phyloP scores from a whole-genome alignment of 352 stramenopile genomes.

The Blastocystis sp. region DNA sequence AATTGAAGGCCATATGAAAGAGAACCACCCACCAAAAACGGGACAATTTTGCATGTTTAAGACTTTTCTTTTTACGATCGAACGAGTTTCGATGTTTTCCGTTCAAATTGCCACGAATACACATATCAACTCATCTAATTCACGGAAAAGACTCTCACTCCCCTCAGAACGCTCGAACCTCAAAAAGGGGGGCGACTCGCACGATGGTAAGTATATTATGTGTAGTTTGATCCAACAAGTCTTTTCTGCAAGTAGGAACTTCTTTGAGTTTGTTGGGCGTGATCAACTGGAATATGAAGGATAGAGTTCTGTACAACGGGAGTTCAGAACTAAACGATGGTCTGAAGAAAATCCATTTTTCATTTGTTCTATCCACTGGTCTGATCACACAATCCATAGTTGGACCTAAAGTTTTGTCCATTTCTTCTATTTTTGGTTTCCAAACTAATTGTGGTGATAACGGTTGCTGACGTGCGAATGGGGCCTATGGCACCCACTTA shows the following conservation, averaged over 20 bases:
- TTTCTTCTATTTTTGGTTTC: too few species aligned
- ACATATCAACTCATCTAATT: neutral
- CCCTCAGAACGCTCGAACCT: neutral
- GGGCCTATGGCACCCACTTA: too few species aligned
- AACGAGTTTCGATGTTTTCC: neutral
- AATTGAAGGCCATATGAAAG: neutral
- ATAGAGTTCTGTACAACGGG: neutral
- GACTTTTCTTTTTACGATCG: constrained; percentile 54
- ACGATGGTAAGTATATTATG: neutral
- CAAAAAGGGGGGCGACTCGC: neutral
- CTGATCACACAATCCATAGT: too few species aligned
- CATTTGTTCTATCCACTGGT: too few species aligned
- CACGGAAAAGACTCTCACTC: neutral
- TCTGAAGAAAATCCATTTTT: too few species aligned
- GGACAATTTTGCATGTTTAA: neutral
- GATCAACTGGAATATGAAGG: neutral
- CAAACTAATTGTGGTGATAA: too few species aligned
- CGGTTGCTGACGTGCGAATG: too few species aligned
- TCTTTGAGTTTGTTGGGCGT: neutral
- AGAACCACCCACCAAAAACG: neutral
- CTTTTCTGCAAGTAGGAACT: neutral
- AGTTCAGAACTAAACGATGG: too few species aligned
- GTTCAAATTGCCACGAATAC: neutral
- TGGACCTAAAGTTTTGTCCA: too few species aligned
- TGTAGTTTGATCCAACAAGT: neutral